Percentiles rank a stretch among this genome's conserved stretches.
Conservation (phyloP, 805 yeast species). For the Hanseniaspora mollemarum region DNA sequence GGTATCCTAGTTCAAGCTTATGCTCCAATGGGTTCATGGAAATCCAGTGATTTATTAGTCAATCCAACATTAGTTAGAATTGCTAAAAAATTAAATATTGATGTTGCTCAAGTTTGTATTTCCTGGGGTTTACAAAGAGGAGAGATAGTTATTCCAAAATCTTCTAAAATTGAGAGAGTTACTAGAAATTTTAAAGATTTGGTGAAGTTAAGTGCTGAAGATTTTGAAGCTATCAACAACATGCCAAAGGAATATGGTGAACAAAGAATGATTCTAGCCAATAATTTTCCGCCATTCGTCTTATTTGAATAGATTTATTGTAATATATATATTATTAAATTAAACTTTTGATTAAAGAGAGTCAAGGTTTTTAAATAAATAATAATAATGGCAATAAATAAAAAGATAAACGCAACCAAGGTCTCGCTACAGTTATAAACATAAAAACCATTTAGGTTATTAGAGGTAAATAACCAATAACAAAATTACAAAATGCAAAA, state of each 20-base stretch:
- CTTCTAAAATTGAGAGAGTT: conserved; percentile 34
- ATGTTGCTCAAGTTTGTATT: conserved; percentile 41
- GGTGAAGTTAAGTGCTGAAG: background rate
- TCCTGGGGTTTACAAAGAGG: conserved; percentile 52
- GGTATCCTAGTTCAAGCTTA: conserved; percentile 64
- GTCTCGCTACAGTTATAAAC: too few relatives aligned
- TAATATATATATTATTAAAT: too few relatives aligned
- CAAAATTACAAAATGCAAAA: too few relatives aligned
- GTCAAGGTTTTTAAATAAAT: too few relatives aligned
- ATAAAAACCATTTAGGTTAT: too few relatives aligned
- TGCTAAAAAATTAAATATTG: conserved; percentile 31
- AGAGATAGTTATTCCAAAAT: conserved; percentile 42
- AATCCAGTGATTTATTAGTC: conserved; percentile 53
- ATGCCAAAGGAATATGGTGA: background rate
- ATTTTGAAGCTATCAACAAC: background rate
- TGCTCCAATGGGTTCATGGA: conserved; percentile 77
- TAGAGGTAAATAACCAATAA: too few relatives aligned
- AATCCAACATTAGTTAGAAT: conserved; percentile 35
- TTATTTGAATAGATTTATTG: too few relatives aligned
- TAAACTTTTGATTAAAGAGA: too few relatives aligned
- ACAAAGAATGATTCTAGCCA: background rate
- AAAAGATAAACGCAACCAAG: too few relatives aligned
- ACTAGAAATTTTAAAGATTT: background rate
- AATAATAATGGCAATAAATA: too few relatives aligned
- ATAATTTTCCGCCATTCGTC: background rate